Base-by-base conservation (phyloP, 495 filamentous ascomycete species). In the Aspergillus bertholletiae region DNA sequence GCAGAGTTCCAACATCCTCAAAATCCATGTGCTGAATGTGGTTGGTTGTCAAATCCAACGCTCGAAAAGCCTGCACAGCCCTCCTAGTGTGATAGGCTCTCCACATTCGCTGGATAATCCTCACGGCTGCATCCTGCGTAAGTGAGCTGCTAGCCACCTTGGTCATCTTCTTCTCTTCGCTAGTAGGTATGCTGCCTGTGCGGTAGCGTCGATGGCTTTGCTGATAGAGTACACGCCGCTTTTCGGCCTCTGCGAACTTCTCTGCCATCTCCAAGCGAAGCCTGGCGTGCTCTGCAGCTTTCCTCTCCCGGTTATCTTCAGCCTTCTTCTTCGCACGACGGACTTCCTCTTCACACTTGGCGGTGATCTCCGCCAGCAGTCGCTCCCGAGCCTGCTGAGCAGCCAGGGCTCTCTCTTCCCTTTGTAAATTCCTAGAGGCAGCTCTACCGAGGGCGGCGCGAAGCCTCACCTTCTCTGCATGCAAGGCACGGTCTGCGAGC, bases 391-490 rank as follows among this genome's bases (percentile, higher is more conserved):
- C 88, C 56, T 95, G 84, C 46, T 95, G 88, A 5, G 95, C 94
- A n/a, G 92, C 92, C 54, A 96, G 65, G 1, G 90, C 92, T 59
- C 88, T 74, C 72, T 94, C 90, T 69, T 97, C 90, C 57, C 84
- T 82, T 22, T 76, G 73, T 13, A 77, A 40, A 65, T 85, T 84
- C 35, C 82, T 80, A 17, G 84, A 84, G 13, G 84, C 83, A 34
- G 88, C 88, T 77, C 92, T 96, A 27, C 87, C 88, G 50, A 90
- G 70, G n/a, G 90, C 90, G 41, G 89, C 94, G 51, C 88, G 87
- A 50, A 94, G 74, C 53, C 94, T 89, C n/a, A 98, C 94, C 74
- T 96, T 92, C 68, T 98, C 94, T 45, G 92, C 94, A 74, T 98
- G 91, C 40, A 90, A 89, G 11, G 93, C 95, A 40, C 93, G 84